A percentile compares a stretch with the other conserved stretches of the same genome.
These are phyloP conservation scores for Boletus eberwhitei DNA, from an alignment of 768 basidiomycete genomes.

Conservation along the genomic window DNA sequence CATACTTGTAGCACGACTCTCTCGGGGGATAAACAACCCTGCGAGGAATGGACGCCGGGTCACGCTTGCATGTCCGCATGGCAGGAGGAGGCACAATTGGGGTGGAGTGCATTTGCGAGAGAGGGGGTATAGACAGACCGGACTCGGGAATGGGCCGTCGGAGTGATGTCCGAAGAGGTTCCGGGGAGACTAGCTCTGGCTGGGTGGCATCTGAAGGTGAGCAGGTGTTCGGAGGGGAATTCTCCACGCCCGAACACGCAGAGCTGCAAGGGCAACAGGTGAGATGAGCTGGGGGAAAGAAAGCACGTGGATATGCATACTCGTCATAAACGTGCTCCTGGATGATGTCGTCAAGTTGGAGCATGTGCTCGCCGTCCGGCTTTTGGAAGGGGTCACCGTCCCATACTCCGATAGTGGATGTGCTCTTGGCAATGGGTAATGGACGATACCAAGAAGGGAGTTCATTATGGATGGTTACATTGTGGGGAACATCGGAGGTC, in stretches of 20 bases:
- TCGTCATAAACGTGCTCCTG: conserved; percentile 75
- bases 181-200: conserved; percentile 30
- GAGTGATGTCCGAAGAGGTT: conserved; percentile 32
- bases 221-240: conserved; percentile 6
- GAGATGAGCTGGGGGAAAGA: conserved; percentile 2
- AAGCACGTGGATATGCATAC: conserved; percentile 40
- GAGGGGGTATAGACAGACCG: conserved; percentile 32
- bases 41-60: conserved; percentile 47
- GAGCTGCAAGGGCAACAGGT: conserved; percentile 11
- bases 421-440: conserved; percentile 40
- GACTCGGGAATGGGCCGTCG: conserved; percentile 27
- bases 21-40: conserved; percentile 69
- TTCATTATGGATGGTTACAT: conserved; percentile 48
- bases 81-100: conserved; percentile 69
- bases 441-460: conserved; percentile 58
- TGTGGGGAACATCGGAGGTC: conserved; percentile 50
- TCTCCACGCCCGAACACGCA: conserved; percentile 21
- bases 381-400: conserved; percentile 43
- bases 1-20: conserved; percentile 75
- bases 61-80: conserved; percentile 52
- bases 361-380: conserved; percentile 52
- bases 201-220: conserved; percentile 32
- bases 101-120: conserved; percentile 45
- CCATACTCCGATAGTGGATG: conserved; percentile 42
- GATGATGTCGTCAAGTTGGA: conserved; percentile 69